These are phyloP conservation scores for Phytophthora litchii DNA, from an alignment of 352 stramenopile genomes.

Conservation along the genomic window DNA sequence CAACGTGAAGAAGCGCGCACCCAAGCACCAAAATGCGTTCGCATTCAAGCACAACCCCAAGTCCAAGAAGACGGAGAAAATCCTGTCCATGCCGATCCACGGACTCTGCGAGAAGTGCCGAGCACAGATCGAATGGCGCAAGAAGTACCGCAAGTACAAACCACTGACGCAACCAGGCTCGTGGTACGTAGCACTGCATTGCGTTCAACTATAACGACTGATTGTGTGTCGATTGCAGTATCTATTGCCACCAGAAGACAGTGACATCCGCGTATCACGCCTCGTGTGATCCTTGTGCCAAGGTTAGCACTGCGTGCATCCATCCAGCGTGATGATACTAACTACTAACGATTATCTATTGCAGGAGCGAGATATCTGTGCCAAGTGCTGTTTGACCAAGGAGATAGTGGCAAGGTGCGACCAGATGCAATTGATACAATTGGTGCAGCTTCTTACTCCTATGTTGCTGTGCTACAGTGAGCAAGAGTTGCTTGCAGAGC, in stretches of 20 bases:
- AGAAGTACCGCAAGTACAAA: slow-evolving; percentile 99
- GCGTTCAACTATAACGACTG: background rate
- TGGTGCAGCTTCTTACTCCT: background rate
- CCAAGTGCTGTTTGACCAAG: slow-evolving; percentile 87
- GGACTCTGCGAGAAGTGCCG: slow-evolving; percentile 94
- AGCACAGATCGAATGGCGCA: slow-evolving; percentile 98
- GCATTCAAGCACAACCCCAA: slow-evolving; percentile 98
- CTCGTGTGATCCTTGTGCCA: slow-evolving; percentile 91
- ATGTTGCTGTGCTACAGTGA: slow-evolving; percentile 37
- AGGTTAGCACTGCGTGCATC: too few relatives aligned
- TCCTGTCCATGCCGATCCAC: slow-evolving; percentile 90
- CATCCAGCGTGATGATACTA: too few relatives aligned
- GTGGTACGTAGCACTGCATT: slow-evolving; percentile 60
- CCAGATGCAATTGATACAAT: background rate
- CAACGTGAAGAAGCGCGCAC: slow-evolving; percentile 87
- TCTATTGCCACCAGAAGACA: slow-evolving; percentile 91
- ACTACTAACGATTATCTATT: background rate
- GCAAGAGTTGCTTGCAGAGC: slow-evolving; percentile 52
- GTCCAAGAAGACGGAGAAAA: slow-evolving; percentile 97
- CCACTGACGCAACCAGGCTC: slow-evolving; percentile 93
- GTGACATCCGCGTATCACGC: slow-evolving; percentile 95
- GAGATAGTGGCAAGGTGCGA: slow-evolving; percentile 71
- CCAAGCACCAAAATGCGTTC: slow-evolving; percentile 98
- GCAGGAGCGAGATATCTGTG: slow-evolving; percentile 83
- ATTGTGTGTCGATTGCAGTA: slow-evolving; percentile 55